phyloP scores from a whole-genome alignment of 805 yeast genomes.

The Ogataea corticis region DNA sequence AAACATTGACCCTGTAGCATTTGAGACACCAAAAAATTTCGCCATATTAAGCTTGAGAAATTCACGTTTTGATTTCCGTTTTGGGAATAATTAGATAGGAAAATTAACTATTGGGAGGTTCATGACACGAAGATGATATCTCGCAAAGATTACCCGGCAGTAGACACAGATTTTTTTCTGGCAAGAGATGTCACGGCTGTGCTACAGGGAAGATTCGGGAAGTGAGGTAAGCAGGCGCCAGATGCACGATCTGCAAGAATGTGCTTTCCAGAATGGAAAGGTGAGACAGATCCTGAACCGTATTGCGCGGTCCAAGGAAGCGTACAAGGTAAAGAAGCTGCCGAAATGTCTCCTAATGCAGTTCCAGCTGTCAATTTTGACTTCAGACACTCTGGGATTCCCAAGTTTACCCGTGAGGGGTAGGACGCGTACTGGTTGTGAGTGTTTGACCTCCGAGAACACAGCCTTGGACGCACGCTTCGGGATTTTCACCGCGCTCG shows the following conservation, averaged over 20 bases:
- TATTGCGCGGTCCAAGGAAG: too few relatives aligned
- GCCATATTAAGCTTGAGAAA: neutral
- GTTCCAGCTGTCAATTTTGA: too few relatives aligned
- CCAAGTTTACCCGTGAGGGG: neutral
- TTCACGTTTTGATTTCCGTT: conserved; percentile 4
- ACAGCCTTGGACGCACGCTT: neutral
- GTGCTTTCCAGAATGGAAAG: too few relatives aligned
- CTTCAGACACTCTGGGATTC: too few relatives aligned
- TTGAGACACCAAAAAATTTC: conserved; percentile 6
- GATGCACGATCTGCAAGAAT: too few relatives aligned
- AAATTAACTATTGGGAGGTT: neutral
- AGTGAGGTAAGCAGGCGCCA: too few relatives aligned
- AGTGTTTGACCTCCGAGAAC: neutral
- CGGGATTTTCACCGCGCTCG: conserved; percentile 11
- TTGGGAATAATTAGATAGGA: conserved; percentile 10
- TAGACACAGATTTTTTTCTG: neutral
- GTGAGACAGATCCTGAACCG: too few relatives aligned
- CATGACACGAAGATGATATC: conserved; percentile 6
- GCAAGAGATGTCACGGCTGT: too few relatives aligned
- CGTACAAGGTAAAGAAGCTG: too few relatives aligned
- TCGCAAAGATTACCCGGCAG: conserved; percentile 5
- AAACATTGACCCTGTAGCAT: conserved; percentile 5
- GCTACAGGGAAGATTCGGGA: too few relatives aligned
- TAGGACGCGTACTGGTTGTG: neutral
- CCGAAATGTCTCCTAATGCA: too few relatives aligned